Conservation (phyloP, 129 eudicot genomes). For the Ambrosia trifida region DNA sequence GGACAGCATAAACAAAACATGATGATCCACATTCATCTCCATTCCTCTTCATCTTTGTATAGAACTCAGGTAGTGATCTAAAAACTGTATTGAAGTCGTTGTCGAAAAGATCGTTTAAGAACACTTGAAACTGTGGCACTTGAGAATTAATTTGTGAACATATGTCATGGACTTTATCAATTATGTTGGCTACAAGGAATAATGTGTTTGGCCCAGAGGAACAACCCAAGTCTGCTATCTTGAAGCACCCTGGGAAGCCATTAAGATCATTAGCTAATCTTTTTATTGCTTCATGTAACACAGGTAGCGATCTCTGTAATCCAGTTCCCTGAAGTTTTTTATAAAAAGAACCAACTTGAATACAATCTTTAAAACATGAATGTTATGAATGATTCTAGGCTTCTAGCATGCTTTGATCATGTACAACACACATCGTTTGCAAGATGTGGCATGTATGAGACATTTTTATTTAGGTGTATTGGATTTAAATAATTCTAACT, state of each 20-base stretch:
- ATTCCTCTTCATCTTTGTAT: not conserved
- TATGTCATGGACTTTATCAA: not conserved
- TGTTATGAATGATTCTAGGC: not conserved
- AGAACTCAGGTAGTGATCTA: slow-evolving; percentile 21
- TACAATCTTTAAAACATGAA: not conserved
- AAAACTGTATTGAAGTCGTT: slow-evolving; percentile 36
- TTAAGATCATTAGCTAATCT: not conserved
- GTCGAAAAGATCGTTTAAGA: slow-evolving; percentile 31
- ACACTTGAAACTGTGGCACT: slow-evolving; percentile 32
- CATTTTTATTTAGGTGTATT: too few species aligned
- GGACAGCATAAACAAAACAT: slow-evolving; percentile 16
- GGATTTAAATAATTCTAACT: too few species aligned
- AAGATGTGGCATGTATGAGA: too few species aligned
- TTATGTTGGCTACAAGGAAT: slow-evolving; percentile 13
- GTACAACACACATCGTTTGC: too few species aligned
- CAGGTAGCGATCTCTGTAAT: not conserved
- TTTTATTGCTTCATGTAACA: slow-evolving; percentile 22
- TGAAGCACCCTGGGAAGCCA: slow-evolving; percentile 14
- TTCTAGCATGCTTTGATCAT: too few species aligned
- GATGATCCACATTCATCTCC: slow-evolving; percentile 14
- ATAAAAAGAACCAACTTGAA: too few species aligned
- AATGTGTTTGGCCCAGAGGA: slow-evolving; percentile 37
- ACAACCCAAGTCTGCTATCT: slow-evolving; percentile 38
- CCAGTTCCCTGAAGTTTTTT: slow-evolving; percentile 9
- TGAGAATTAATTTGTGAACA: not conserved